A percentile compares a stretch with the other conserved stretches of the same genome.
Evolutionary conservation across 73 alveolate species (phyloP).

Genomic region (Durusdinium trenchii): DNA sequence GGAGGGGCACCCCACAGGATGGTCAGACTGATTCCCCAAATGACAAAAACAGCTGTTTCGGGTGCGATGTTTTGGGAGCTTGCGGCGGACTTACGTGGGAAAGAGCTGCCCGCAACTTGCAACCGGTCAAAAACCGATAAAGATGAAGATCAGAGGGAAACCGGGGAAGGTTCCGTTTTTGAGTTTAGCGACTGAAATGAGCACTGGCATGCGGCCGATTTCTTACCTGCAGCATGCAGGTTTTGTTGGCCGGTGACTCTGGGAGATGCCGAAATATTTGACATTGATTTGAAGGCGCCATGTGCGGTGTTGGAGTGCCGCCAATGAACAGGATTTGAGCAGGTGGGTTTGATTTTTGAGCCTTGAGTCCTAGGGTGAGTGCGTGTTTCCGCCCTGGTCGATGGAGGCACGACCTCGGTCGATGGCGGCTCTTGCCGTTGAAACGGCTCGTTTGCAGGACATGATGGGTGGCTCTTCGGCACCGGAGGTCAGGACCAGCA

Average conservation of each 20-base stretch:
- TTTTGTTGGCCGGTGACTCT: constrained; percentile 56
- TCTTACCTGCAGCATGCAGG: background rate
- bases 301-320: background rate
- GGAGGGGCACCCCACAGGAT: no score
- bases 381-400: background rate
- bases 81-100: background rate
- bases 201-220: no score
- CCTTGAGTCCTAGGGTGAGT: background rate
- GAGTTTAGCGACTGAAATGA: no score
- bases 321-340: no score
- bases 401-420: background rate
- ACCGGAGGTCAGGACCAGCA: background rate
- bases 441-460: background rate
- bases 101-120: background rate
- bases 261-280: constrained; percentile 52
- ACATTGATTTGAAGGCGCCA: constrained; percentile 28
- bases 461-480: background rate
- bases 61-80: background rate
- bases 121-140: no score
- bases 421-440: background rate
- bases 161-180: no score
- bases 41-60: no score
- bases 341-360: no score
- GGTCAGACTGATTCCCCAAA: no score
- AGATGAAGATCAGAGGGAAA: no score